Conservation (phyloP, 2,329 filamentous ascomycete species). For the Simplicillium sp. region DNA sequence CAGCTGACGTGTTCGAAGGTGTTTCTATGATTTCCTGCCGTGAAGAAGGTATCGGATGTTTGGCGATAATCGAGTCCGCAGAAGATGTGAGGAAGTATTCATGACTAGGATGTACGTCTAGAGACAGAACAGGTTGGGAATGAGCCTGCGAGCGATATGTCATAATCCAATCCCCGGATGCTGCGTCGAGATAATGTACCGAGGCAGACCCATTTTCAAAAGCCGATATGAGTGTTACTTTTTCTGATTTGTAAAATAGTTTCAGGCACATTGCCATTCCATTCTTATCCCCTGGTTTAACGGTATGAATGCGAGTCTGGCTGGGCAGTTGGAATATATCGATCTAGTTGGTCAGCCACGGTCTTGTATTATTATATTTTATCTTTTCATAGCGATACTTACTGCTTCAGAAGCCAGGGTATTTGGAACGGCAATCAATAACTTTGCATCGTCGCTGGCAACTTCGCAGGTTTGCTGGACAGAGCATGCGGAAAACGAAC, state of each 20-base stretch:
- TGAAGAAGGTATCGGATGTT: slow-evolving; percentile 53
- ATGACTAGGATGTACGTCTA: slow-evolving; percentile 42
- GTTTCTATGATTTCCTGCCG: slow-evolving; percentile 8
- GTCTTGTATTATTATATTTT: too few species aligned
- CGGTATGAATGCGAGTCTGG: slow-evolving; percentile 55
- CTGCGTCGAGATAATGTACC: slow-evolving; percentile 45
- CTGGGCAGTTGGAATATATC: slow-evolving; percentile 79
- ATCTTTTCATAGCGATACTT: slow-evolving; percentile 14
- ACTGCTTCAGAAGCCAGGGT: slow-evolving; percentile 63
- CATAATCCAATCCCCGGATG: slow-evolving; percentile 31
- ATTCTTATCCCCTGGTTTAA: slow-evolving; percentile 39
- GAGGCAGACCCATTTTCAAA: slow-evolving; percentile 79
- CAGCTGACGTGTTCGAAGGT: too few species aligned
- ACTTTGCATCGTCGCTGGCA: slow-evolving; percentile 19
- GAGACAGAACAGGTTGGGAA: slow-evolving; percentile 71
- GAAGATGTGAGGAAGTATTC: slow-evolving; percentile 68
- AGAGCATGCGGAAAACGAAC: slow-evolving; percentile 62
- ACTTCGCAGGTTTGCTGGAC: slow-evolving; percentile 10
- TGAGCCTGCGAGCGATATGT: slow-evolving; percentile 61
- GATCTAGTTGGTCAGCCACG: slow-evolving; percentile 34
- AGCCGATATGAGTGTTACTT: slow-evolving; percentile 59
- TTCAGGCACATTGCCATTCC: slow-evolving; percentile 87
- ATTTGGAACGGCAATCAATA: slow-evolving; percentile 74
- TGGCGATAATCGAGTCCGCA: slow-evolving; percentile 70
- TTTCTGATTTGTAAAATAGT: slow-evolving; percentile 40